Conservation (phyloP, 805 yeast genomes). For the Metschnikowia reukaufii region DNA sequence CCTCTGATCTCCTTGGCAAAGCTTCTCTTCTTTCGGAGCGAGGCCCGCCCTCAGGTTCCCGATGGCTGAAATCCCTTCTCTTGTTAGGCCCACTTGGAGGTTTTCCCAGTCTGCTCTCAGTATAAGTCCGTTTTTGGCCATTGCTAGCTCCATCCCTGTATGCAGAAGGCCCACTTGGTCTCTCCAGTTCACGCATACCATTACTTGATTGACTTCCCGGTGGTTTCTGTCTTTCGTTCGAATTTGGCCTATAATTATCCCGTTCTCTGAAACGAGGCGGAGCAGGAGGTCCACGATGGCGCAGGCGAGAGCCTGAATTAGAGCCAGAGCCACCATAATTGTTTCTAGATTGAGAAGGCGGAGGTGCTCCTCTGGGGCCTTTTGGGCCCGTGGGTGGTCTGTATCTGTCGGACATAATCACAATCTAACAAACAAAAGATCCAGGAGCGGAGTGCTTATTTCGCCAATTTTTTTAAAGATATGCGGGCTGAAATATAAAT, state of each 20-base stretch:
- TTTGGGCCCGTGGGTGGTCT: slow-evolving; percentile 24
- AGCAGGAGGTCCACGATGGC: slow-evolving; percentile 10
- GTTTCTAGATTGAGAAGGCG: slow-evolving; percentile 10
- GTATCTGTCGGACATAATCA: slow-evolving; percentile 21
- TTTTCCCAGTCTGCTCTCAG: slow-evolving; percentile 6
- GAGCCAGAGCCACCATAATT: slow-evolving; percentile 13
- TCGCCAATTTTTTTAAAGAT: neutral
- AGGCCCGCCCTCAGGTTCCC: neutral
- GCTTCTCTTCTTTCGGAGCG: slow-evolving; percentile 4
- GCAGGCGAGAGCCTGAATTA: slow-evolving; percentile 10
- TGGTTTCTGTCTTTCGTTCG: slow-evolving; percentile 4
- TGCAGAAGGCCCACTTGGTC: slow-evolving; percentile 19
- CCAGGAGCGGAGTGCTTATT: neutral
- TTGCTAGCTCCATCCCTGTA: slow-evolving; percentile 5
- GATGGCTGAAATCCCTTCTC: slow-evolving; percentile 9
- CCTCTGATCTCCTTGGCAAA: slow-evolving; percentile 1
- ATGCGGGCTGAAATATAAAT: neutral
- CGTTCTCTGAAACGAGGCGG: slow-evolving; percentile 18
- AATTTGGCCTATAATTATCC: slow-evolving; percentile 19
- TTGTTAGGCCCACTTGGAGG: slow-evolving; percentile 6
- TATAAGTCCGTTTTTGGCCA: slow-evolving; percentile 7
- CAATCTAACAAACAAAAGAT: neutral
- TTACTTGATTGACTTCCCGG: neutral
- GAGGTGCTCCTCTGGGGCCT: slow-evolving; percentile 18
- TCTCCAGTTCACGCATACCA: slow-evolving; percentile 6